phyloP scores from a whole-genome alignment of 139 green algal species.

The Desmodesmus armatus region DNA sequence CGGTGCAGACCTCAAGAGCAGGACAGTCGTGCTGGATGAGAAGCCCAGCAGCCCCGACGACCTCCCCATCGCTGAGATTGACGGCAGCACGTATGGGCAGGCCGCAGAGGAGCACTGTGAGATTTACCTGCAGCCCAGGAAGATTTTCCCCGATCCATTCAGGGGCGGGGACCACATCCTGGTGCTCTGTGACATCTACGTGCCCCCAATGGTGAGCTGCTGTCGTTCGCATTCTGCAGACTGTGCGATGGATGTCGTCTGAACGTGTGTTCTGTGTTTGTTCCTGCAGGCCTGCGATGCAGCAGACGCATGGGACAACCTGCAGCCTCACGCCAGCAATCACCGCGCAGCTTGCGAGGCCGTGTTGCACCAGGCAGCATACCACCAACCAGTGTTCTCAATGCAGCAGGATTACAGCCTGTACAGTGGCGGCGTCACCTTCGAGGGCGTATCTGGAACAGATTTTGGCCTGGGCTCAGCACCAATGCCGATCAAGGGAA shows the following conservation, averaged over 20 bases:
- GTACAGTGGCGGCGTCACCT: not conserved
- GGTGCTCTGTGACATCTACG: conserved; percentile 81
- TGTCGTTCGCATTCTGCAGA: not conserved
- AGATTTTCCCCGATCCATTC: conserved; percentile 77
- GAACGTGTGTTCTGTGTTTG: not conserved
- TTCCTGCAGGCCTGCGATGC: conserved; percentile 22
- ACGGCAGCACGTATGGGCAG: conserved; percentile 36
- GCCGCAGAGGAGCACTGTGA: conserved; percentile 40
- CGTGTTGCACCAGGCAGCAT: conserved; percentile 48
- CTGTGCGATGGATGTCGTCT: not conserved
- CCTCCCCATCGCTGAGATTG: conserved; percentile 40
- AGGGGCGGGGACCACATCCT: conserved; percentile 74
- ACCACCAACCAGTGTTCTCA: conserved; percentile 59
- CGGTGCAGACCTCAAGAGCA: conserved; percentile 54
- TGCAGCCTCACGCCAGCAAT: conserved; percentile 68
- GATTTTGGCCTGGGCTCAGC: not conserved
- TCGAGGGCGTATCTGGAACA: not conserved
- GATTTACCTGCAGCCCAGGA: conserved; percentile 69
- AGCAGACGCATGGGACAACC: not conserved
- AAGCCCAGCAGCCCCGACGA: conserved; percentile 45
- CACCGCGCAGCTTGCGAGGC: conserved; percentile 57
- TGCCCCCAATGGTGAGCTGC: conserved; percentile 43
- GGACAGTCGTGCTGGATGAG: conserved; percentile 45
- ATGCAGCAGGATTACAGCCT: conserved; percentile 81
- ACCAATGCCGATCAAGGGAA: conserved; percentile 32